A percentile compares a stretch with the other conserved stretches of the same genome.
Evolutionary conservation across 305 asterid genomes (phyloP).

Genomic region (Fraxinus angustifolia): DNA sequence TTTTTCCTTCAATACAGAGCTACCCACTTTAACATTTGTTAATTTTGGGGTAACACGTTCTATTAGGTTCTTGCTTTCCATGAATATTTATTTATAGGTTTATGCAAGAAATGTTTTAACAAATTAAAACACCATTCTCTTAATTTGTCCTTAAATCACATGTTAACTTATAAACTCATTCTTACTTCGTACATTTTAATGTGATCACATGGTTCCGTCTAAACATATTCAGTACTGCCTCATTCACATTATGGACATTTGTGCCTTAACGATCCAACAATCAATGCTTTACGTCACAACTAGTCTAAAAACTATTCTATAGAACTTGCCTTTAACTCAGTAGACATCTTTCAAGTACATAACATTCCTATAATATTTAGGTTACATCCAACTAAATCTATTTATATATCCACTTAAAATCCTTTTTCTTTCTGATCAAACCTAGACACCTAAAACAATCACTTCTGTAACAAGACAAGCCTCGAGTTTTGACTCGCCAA

Average conservation of each 20-base stretch:
- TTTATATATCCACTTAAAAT: neutral
- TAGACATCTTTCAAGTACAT: neutral
- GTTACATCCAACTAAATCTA: neutral
- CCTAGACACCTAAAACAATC: neutral
- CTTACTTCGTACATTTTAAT: neutral
- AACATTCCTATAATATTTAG: neutral
- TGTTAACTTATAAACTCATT: neutral
- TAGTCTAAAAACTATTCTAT: neutral
- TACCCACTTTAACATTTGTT: neutral
- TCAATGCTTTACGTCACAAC: neutral
- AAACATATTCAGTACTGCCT: neutral
- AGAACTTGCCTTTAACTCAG: neutral
- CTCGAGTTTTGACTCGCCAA: neutral
- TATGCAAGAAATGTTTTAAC: neutral
- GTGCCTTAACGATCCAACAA: neutral
- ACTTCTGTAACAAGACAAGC: neutral
- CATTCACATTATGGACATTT: neutral
- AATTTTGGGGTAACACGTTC: neutral
- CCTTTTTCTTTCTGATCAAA: neutral
- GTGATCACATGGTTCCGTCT: neutral
- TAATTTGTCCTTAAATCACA: neutral
- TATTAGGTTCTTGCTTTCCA: neutral
- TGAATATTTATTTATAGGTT: neutral
- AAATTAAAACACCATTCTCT: neutral
- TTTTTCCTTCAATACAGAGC: neutral